Conservation (phyloP, 345 rosid genomes). For the Atalantia buxifolia region DNA sequence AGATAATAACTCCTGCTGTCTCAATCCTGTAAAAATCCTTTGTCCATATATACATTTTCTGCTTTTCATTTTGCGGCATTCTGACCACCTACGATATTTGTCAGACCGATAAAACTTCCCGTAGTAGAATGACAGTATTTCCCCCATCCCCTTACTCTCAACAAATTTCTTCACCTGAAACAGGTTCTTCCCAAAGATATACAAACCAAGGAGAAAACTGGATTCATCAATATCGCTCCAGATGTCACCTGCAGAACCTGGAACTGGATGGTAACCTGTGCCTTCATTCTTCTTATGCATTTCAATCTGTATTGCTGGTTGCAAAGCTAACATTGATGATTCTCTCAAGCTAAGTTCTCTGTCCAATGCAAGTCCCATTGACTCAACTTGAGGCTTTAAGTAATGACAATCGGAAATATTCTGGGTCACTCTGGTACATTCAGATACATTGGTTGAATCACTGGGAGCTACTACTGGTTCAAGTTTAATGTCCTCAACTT, state of each 20-base stretch:
- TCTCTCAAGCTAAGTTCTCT: background rate
- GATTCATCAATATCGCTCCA: constrained; percentile 40
- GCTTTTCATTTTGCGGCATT: constrained; percentile 41
- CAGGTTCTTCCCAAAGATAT: constrained; percentile 64
- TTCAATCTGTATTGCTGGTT: constrained; percentile 14
- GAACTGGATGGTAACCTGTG: constrained; percentile 24
- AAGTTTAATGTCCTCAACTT: constrained; percentile 18
- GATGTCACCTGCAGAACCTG: constrained; percentile 29
- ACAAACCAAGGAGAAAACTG: constrained; percentile 53
- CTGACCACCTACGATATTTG: constrained; percentile 52
- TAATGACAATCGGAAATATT: background rate
- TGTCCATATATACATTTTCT: constrained; percentile 43
- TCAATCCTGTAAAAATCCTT: constrained; percentile 49
- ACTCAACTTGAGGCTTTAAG: constrained; percentile 19
- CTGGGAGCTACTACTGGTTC: constrained; percentile 18
- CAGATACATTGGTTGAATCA: constrained; percentile 13
- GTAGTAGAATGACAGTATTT: constrained; percentile 48
- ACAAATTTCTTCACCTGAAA: constrained; percentile 44
- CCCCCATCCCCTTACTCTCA: constrained; percentile 43
- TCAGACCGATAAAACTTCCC: constrained; percentile 53
- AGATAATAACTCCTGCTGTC: constrained; percentile 55
- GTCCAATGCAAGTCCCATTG: constrained; percentile 5
- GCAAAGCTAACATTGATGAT: constrained; percentile 14
- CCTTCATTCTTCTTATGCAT: constrained; percentile 12
- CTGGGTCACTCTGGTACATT: constrained; percentile 4